These are phyloP conservation scores for Neofusicoccum laricinum DNA, from an alignment of 2,329 filamentous ascomycete species.

Conservation along the genomic window DNA sequence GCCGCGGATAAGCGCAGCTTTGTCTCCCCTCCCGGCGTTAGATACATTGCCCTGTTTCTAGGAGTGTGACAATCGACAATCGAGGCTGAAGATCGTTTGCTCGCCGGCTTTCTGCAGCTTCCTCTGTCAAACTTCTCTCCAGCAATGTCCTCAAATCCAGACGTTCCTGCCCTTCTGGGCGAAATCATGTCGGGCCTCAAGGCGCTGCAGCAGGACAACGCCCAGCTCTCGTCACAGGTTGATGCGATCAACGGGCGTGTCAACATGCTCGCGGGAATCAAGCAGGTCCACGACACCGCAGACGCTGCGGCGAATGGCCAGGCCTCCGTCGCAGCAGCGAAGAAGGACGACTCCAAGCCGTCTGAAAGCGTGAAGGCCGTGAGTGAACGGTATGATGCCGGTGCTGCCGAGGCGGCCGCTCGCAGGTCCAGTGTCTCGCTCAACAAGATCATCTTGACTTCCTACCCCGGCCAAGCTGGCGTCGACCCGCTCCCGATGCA, in stretches of 20 bases:
- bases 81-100: not conserved
- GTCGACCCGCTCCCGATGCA: conserved; percentile 86
- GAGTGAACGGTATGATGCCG: conserved; percentile 39
- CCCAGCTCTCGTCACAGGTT: conserved; percentile 53
- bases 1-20: conserved; percentile 8
- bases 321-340: conserved; percentile 24
- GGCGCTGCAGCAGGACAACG: conserved; percentile 56
- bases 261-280: conserved; percentile 59
- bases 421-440: conserved; percentile 42
- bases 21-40: not conserved
- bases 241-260: conserved; percentile 61
- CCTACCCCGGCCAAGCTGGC: conserved; percentile 90
- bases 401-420: conserved; percentile 25
- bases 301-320: conserved; percentile 42
- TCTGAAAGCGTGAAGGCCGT: conserved; percentile 33
- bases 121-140: not conserved
- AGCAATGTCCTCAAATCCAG: conserved; percentile 17
- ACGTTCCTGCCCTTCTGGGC: conserved; percentile 40
- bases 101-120: not conserved
- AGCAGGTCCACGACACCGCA: conserved; percentile 54
- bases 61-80: not conserved
- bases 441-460: conserved; percentile 67
- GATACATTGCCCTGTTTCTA: conserved; percentile 12
- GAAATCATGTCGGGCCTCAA: conserved; percentile 57
- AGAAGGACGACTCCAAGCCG: conserved; percentile 33